Conservation (phyloP, 2,329 filamentous ascomycete genomes). For the Aspergillus latus region DNA sequence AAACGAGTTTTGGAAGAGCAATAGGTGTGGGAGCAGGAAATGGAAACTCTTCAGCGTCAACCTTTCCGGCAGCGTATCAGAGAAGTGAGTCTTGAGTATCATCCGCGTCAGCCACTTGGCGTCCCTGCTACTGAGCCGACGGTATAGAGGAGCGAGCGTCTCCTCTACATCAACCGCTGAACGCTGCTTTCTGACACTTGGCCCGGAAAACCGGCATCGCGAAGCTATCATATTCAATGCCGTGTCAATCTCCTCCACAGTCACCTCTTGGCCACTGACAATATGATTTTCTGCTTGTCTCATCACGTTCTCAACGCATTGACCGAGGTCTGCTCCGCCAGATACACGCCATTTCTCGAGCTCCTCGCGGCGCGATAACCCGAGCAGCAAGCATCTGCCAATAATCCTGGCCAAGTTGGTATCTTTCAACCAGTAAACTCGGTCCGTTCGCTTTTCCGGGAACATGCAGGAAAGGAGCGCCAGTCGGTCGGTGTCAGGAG, state of each 20-base stretch:
- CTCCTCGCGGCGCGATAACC: constrained; percentile 59
- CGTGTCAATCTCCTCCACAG: constrained; percentile 70
- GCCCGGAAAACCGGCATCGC: constrained; percentile 68
- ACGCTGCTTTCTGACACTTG: constrained; percentile 51
- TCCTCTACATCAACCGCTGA: constrained; percentile 44
- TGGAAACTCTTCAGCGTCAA: constrained; percentile 64
- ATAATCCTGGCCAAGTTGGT: constrained; percentile 65
- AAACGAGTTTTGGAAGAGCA: constrained; percentile 70
- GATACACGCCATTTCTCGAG: constrained; percentile 63
- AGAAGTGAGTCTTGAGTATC: constrained; percentile 73
- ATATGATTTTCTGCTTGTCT: constrained; percentile 54
- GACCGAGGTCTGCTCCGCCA: constrained; percentile 66
- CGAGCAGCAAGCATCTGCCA: constrained; percentile 64
- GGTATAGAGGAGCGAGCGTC: constrained; percentile 58
- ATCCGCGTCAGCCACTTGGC: constrained; percentile 86
- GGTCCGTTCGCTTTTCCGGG: constrained; percentile 72
- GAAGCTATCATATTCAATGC: constrained; percentile 67
- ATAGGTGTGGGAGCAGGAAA: constrained; percentile 65
- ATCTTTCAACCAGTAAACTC: constrained; percentile 71
- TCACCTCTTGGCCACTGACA: constrained; percentile 49
- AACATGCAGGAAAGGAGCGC: constrained; percentile 74
- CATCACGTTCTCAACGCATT: constrained; percentile 68
- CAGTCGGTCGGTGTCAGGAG: constrained; percentile 56
- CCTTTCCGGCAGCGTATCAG: constrained; percentile 60
- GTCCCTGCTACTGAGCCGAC: constrained; percentile 63